Base-by-base conservation (phyloP, 2,329 filamentous ascomycete genomes). In the Lecanicillium sp. region DNA sequence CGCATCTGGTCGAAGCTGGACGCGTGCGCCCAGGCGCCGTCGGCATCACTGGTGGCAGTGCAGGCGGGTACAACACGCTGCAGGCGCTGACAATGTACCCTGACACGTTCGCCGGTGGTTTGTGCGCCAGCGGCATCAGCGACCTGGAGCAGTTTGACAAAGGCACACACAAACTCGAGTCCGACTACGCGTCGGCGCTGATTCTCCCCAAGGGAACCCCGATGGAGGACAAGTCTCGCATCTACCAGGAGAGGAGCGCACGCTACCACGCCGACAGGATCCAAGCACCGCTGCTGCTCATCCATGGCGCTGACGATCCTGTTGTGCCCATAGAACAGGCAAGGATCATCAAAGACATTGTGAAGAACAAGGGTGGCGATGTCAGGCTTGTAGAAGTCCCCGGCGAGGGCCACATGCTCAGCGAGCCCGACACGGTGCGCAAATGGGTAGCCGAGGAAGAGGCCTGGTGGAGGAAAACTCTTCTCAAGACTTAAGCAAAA, bases 261-360 rank as follows among this genome's bases (percentile, higher is more conserved):
- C 58, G 75, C 12, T 69, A 67, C 38, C 67, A 73, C 44, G 74
- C 70, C 0, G 63, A 69, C n/a, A 64, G 66, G 44, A 76, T 79
- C 46, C 63, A 61, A 32, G 62, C 71, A 2, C 75, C 77, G 1
- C 56, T 83, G 19, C 59, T 82, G 29, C 60, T 84, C n/a, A 54
- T 83, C 5, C 75, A 81, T 19, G 80, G 79, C 0, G 68, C 67
- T 2, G 63, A 63, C 4, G 81, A 84, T 54, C 72, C 71, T 33
- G 71, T 83, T 2, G 80, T 83, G 14, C 79, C 79, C 0, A 58
- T 76, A n/a, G 66, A 70, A 14, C 80, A 84, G 57, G 75, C 75
- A 3, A 62, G 68, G 26, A 67, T 74, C 44, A 77, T 84, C 59
- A 69, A 73, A 9, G 60, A 62, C 33, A 66, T 67, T n/a, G 64